phyloP scores from a whole-genome alignment of 2,329 filamentous ascomycete genomes.

The Juglanconis juglandina region DNA sequence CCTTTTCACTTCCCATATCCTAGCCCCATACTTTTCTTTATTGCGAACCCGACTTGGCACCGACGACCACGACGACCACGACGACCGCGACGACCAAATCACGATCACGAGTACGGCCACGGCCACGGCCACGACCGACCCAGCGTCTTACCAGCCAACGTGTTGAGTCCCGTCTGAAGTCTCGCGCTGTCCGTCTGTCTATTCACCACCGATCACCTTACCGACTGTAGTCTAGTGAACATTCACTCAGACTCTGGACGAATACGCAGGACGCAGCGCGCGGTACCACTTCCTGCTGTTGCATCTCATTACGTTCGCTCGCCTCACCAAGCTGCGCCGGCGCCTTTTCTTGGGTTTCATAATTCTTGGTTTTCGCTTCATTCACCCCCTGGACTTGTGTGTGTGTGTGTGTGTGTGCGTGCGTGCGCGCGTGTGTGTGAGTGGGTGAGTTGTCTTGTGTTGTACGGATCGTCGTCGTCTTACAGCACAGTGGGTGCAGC shows the following conservation, averaged over 20 bases:
- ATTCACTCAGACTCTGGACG: not conserved
- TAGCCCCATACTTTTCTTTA: not conserved
- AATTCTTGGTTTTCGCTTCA: not conserved
- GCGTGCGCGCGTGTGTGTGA: not conserved
- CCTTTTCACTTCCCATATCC: not conserved
- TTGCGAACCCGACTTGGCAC: not conserved
- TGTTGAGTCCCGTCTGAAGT: not conserved
- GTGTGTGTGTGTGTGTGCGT: too few relatives aligned
- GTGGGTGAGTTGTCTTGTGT: conserved; percentile 12
- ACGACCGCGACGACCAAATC: too few relatives aligned
- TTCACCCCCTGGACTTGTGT: not conserved
- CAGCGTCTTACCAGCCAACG: not conserved
- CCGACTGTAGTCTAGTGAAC: not conserved
- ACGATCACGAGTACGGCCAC: not conserved
- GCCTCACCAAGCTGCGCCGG: not conserved
- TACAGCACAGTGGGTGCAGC: not conserved
- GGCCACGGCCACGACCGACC: not conserved
- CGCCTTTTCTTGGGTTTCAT: not conserved
- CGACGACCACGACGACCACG: not conserved
- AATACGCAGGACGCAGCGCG: too few relatives aligned
- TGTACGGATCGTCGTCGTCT: conserved; percentile 3
- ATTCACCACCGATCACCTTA: not conserved
- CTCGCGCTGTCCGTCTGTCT: too few relatives aligned
- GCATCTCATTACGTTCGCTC: not conserved
- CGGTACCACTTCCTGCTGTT: not conserved